phyloP scores from a whole-genome alignment of 2,329 filamentous ascomycete species.

The Nemania sp. region DNA sequence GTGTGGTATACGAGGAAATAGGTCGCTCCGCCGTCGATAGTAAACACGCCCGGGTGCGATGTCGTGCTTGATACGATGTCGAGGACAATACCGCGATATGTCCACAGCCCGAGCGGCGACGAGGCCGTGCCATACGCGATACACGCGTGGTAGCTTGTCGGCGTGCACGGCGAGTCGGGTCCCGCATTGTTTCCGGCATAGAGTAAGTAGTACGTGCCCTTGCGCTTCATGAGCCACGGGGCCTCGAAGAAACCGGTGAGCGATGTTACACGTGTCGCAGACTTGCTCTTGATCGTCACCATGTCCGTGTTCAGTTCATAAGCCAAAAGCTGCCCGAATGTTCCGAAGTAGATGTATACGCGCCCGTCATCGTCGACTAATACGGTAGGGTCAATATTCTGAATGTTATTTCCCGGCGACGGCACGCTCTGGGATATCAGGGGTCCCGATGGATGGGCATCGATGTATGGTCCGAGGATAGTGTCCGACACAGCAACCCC shows the following conservation, averaged over 20 bases:
- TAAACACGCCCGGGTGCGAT: constrained; percentile 42
- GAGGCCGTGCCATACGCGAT: constrained; percentile 44
- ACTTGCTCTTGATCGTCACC: constrained; percentile 39
- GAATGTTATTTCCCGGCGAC: constrained; percentile 39
- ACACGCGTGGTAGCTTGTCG: constrained; percentile 45
- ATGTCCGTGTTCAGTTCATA: constrained; percentile 43
- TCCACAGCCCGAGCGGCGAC: constrained; percentile 43
- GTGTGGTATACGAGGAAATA: constrained; percentile 44
- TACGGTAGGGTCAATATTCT: constrained; percentile 47
- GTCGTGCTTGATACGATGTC: constrained; percentile 44
- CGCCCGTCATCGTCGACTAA: constrained; percentile 43
- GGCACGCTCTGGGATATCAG: constrained; percentile 43
- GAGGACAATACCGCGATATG: constrained; percentile 40
- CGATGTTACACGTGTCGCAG: constrained; percentile 25
- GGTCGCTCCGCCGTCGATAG: constrained; percentile 29
- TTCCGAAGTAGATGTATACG: constrained; percentile 45
- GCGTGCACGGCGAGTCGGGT: constrained; percentile 42
- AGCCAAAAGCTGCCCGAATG: constrained; percentile 42
- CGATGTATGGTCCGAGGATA: constrained; percentile 42
- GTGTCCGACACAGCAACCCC: constrained; percentile 43
- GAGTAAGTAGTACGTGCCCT: constrained; percentile 44
- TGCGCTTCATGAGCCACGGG: constrained; percentile 41
- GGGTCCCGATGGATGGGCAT: constrained; percentile 41
- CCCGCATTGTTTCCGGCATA: constrained; percentile 46
- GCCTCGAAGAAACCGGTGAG: constrained; percentile 45